Conservation (phyloP, 2,329 filamentous ascomycete species). For the Cordyceps pruinosa region DNA sequence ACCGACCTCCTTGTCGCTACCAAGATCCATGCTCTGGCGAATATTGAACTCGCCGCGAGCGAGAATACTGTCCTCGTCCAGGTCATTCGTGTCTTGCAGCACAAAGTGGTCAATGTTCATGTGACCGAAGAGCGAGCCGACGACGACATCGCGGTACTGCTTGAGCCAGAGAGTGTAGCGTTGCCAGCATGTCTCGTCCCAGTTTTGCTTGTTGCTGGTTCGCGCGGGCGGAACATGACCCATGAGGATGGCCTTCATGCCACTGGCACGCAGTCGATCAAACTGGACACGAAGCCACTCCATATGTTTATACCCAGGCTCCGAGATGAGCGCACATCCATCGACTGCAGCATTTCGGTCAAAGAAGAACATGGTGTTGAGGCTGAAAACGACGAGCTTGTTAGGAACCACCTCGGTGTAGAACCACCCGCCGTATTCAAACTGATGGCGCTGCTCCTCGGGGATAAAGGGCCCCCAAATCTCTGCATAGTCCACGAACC, state of each 20-base stretch:
- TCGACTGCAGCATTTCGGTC: constrained; percentile 89
- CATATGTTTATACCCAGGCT: constrained; percentile 90
- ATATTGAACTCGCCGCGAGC: constrained; percentile 21
- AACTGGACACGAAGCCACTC: constrained; percentile 93
- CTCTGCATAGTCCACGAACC: constrained; percentile 68
- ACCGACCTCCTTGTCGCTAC: constrained; percentile 47
- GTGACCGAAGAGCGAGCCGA: constrained; percentile 76
- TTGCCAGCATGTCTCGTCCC: constrained; percentile 98
- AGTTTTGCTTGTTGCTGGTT: constrained; percentile 75
- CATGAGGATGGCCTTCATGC: constrained; percentile 90
- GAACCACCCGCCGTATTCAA: constrained; percentile 91
- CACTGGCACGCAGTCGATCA: constrained; percentile 69
- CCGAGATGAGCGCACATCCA: constrained; percentile 68
- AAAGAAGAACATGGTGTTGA: constrained; percentile 97
- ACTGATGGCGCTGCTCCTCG: constrained; percentile 83
- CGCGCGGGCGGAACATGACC: constrained; percentile 91
- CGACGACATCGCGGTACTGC: constrained; percentile 85
- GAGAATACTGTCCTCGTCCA: constrained; percentile 48
- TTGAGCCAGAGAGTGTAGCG: constrained; percentile 88
- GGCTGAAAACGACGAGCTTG: constrained; percentile 79
- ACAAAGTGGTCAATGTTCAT: constrained; percentile 99
- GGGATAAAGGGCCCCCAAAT: constrained; percentile 88
- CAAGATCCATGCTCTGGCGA: constrained; percentile 15
- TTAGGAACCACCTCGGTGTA: constrained; percentile 84
- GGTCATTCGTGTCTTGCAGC: constrained; percentile 74